A percentile compares a stretch with the other conserved stretches of the same genome.
Evolutionary conservation across 306 rosid genomes (phyloP).

Genomic region (Spatholobus suberectus): DNA sequence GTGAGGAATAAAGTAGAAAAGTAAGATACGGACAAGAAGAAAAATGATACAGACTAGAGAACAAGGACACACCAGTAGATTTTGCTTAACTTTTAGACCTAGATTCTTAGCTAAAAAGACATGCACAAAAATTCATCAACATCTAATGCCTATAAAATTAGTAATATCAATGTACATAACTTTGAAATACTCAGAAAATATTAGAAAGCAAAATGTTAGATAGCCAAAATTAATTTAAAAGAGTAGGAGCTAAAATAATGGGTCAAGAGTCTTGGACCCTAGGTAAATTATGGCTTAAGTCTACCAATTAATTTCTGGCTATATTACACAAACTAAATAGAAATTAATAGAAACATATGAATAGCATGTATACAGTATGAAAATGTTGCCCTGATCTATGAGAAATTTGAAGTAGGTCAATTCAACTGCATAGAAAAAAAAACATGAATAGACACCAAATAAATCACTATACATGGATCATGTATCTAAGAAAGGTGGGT

Average conservation of each 20-base stretch:
- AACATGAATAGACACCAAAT: neutral
- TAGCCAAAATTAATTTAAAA: neutral
- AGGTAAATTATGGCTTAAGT: neutral
- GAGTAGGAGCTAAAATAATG: neutral
- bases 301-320: neutral
- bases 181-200: neutral
- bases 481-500: neutral
- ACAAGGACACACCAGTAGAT: constrained; percentile 21
- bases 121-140: neutral
- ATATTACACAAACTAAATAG: neutral
- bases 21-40: neutral
- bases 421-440: neutral
- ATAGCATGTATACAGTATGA: neutral
- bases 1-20: constrained; percentile 6
- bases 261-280: neutral
- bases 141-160: neutral
- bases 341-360: neutral
- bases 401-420: neutral
- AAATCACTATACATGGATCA: neutral
- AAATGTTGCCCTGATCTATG: neutral
- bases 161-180: neutral
- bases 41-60: neutral
- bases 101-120: constrained; percentile 15
- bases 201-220: too few relatives aligned
- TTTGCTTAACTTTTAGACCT: neutral